These are phyloP conservation scores for Crithidia mellificae DNA, from an alignment of 208 protist genomes.

Conservation along the genomic window DNA sequence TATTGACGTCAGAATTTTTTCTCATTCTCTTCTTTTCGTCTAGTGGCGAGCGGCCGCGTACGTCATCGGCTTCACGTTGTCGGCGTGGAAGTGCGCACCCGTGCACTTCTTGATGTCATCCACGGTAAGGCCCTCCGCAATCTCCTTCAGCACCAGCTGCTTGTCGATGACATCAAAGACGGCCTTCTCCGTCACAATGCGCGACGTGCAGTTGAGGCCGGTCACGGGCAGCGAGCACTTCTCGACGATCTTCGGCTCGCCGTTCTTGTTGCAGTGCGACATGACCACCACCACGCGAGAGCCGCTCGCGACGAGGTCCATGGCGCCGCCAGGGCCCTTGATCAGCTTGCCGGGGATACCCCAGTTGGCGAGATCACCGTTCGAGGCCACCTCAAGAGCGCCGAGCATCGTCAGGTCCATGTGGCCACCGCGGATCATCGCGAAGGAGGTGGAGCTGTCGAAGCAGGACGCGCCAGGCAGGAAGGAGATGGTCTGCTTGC, in stretches of 20 bases:
- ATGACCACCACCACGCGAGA: conserved; percentile 96
- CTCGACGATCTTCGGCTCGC: conserved; percentile 94
- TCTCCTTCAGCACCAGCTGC: conserved; percentile 91
- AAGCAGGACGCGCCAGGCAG: conserved; percentile 94
- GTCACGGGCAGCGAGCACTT: conserved; percentile 93
- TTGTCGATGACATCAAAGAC: conserved; percentile 95
- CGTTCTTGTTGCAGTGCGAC: conserved; percentile 96
- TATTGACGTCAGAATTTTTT: not conserved
- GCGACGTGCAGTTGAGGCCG: conserved; percentile 85
- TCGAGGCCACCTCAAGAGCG: conserved; percentile 92
- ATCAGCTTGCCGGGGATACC: conserved; percentile 98
- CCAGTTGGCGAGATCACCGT: conserved; percentile 98
- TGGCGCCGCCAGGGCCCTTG: conserved; percentile 97
- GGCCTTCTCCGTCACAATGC: conserved; percentile 97
- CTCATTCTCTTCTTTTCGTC: not conserved
- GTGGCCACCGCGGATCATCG: conserved; percentile 97
- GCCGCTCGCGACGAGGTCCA: conserved; percentile 94
- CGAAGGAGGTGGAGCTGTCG: conserved; percentile 93
- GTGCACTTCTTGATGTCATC: conserved; percentile 92
- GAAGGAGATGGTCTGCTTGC: conserved; percentile 97
- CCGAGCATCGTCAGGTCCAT: conserved; percentile 97
- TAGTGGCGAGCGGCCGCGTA: conserved; percentile 44
- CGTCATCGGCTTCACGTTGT: conserved; percentile 80
- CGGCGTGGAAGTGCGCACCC: conserved; percentile 55
- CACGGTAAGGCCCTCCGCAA: conserved; percentile 90